Conservation (phyloP, 768 basidiomycete genomes). For the Hysterangium stoloniferum region DNA sequence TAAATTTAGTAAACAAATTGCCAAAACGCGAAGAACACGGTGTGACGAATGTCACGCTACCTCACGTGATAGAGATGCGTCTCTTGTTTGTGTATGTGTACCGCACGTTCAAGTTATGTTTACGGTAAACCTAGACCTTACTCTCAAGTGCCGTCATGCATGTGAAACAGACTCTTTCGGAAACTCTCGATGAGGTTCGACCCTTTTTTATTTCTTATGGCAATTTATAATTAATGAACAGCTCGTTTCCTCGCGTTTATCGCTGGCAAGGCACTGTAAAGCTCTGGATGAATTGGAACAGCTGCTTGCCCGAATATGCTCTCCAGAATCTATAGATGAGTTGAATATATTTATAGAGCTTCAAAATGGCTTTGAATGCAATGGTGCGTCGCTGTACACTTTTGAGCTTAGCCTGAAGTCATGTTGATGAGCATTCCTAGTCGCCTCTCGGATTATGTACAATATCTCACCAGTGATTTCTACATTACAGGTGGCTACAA, state of each 20-base stretch:
- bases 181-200: slow-evolving; percentile 64
- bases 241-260: slow-evolving; percentile 58
- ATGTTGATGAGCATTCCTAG: slow-evolving; percentile 29
- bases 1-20: not conserved
- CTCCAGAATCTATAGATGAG: slow-evolving; percentile 34
- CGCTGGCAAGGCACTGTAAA: slow-evolving; percentile 39
- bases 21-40: not conserved
- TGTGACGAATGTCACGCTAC: no score
- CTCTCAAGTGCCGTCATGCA: not conserved
- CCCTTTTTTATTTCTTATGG: not conserved
- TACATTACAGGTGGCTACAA: slow-evolving; percentile 31
- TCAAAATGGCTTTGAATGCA: slow-evolving; percentile 79
- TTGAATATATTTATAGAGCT: slow-evolving; percentile 52
- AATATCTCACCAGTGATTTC: slow-evolving; percentile 42
- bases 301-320: slow-evolving; percentile 38
- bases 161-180: slow-evolving; percentile 35
- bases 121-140: no score
- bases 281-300: slow-evolving; percentile 44
- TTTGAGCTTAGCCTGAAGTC: not conserved
- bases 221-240: slow-evolving; percentile 22
- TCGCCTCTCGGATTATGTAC: slow-evolving; percentile 54
- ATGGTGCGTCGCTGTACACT: slow-evolving; percentile 53
- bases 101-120: not conserved
- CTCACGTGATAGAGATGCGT: not conserved
- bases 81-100: slow-evolving; percentile 1